Conservation (phyloP, 1,284 basidiomycete species). For the Marasmius tenuissimus region DNA sequence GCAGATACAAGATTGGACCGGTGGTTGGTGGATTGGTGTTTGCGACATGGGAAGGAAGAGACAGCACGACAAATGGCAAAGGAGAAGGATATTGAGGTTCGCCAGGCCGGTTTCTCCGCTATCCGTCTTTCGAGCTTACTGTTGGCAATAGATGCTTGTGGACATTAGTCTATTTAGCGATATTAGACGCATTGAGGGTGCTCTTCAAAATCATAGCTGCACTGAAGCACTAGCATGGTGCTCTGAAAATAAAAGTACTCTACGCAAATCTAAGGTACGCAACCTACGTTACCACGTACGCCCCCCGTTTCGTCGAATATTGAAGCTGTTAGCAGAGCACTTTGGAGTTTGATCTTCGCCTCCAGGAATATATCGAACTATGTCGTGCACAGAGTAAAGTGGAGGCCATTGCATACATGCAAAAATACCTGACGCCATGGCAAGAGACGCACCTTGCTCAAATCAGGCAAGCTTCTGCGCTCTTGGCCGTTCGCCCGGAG, state of each 20-base stretch:
- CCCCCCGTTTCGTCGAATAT: neutral
- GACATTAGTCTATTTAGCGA: constrained; percentile 93
- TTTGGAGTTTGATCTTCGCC: constrained; percentile 91
- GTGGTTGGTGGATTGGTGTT: constrained; percentile 91
- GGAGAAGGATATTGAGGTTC: constrained; percentile 72
- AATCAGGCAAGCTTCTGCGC: constrained; percentile 74
- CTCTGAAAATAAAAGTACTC: constrained; percentile 89
- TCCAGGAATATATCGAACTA: constrained; percentile 97
- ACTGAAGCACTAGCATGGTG: constrained; percentile 93
- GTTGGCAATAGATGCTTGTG: constrained; percentile 63
- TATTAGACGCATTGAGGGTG: constrained; percentile 82
- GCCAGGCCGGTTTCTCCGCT: constrained; percentile 18
- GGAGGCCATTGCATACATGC: constrained; percentile 85
- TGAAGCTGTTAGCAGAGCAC: constrained; percentile 61
- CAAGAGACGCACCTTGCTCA: constrained; percentile 76
- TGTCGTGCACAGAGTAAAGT: constrained; percentile 64
- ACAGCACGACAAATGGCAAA: constrained; percentile 70
- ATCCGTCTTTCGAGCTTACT: constrained; percentile 16
- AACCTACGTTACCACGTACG: neutral
- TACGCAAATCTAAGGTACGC: constrained; percentile 87
- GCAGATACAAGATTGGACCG: constrained; percentile 79
- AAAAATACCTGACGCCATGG: constrained; percentile 84
- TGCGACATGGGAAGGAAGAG: constrained; percentile 72
- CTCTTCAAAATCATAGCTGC: constrained; percentile 76
- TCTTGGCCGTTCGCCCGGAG: constrained; percentile 72